Evolutionary conservation across 371 early-diverging fungal genomes (phyloP).

Genomic region (Phascolomyces articulosus): DNA sequence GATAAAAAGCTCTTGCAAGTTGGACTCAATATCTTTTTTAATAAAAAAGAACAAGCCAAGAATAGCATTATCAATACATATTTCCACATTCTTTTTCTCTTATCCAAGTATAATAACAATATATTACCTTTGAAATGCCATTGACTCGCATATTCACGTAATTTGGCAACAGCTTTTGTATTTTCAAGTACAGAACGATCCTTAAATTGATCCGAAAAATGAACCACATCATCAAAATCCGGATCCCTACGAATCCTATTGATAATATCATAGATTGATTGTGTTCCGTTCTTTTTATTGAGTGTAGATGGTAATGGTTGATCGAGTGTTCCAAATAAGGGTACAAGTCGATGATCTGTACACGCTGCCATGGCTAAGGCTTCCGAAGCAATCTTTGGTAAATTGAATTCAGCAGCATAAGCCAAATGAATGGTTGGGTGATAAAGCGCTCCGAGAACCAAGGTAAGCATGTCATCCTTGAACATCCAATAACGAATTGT

Average conservation of each 20-base stretch:
- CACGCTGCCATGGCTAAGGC: slow-evolving; percentile 57
- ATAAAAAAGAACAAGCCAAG: too few relatives aligned
- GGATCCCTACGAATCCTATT: slow-evolving; percentile 30
- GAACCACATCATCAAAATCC: slow-evolving; percentile 30
- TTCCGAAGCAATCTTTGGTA: slow-evolving; percentile 57
- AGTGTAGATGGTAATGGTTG: neutral
- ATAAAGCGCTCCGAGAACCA: slow-evolving; percentile 49
- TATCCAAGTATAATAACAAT: too few relatives aligned
- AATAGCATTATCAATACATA: too few relatives aligned
- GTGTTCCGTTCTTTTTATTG: too few relatives aligned
- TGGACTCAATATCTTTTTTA: slow-evolving; percentile 25
- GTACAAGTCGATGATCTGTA: slow-evolving; percentile 1
- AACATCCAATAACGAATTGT: slow-evolving; percentile 52
- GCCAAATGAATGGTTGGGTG: slow-evolving; percentile 71
- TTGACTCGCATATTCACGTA: slow-evolving; percentile 28
- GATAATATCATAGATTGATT: neutral
- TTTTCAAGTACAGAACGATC: slow-evolving; percentile 18
- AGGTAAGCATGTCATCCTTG: slow-evolving; percentile 39
- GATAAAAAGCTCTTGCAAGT: slow-evolving; percentile 35
- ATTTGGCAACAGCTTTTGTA: slow-evolving; percentile 18
- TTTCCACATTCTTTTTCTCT: too few relatives aligned
- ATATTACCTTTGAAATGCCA: slow-evolving; percentile 27
- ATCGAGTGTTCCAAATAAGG: too few relatives aligned
- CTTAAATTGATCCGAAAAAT: slow-evolving; percentile 18
- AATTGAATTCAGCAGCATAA: slow-evolving; percentile 67